Conservation (phyloP, 306 rosid genomes). For the Castanea mollissima region DNA sequence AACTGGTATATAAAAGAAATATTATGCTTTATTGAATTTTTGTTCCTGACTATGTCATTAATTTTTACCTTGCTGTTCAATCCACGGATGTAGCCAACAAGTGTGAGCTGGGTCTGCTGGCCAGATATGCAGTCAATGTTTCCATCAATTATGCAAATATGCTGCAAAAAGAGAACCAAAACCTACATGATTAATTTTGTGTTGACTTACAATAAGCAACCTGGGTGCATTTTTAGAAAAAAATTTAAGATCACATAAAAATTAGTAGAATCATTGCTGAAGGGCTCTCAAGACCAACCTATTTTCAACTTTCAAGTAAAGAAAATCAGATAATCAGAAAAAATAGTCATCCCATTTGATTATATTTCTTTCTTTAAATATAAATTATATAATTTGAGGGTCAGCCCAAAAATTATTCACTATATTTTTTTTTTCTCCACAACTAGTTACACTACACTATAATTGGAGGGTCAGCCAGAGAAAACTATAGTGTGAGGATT, state of each 20-base stretch:
- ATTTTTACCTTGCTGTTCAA: constrained; percentile 49
- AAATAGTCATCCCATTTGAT: no score
- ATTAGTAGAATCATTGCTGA: neutral
- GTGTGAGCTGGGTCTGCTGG: constrained; percentile 48
- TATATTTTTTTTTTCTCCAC: no score
- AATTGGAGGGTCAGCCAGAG: no score
- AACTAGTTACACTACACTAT: no score
- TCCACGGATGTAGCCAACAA: constrained; percentile 61
- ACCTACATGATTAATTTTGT: neutral
- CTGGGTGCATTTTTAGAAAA: neutral
- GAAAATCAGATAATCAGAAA: neutral
- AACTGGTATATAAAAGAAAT: no score
- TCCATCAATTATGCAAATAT: constrained; percentile 38
- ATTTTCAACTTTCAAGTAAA: neutral
- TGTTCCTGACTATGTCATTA: constrained; percentile 2
- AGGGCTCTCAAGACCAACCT: neutral
- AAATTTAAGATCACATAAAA: neutral
- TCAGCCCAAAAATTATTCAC: no score
- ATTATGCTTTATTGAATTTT: neutral
- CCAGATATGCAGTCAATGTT: constrained; percentile 27
- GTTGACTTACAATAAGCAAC: neutral
- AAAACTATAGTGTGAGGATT: no score
- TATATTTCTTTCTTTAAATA: no score
- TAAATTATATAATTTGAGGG: no score
- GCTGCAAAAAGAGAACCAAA: constrained; percentile 38